Base-by-base conservation (phyloP, 352 stramenopile species). In the Elongisporangium prolatum region DNA sequence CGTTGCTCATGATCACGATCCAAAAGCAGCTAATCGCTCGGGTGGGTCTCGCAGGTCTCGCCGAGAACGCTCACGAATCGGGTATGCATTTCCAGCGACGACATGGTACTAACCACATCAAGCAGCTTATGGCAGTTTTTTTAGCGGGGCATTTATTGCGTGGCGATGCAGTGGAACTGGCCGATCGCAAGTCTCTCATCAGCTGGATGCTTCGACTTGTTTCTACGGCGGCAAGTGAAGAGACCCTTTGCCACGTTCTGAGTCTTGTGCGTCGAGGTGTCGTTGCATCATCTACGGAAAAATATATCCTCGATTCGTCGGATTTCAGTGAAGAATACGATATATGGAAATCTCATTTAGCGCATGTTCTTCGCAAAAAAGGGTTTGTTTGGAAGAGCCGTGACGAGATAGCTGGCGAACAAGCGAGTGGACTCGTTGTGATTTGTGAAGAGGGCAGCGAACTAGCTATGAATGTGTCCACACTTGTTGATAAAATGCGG, bases 1-100 rank as follows among this genome's bases (percentile, higher is more conserved):
- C 84, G 11, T 60, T 93, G 13, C 60, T 93, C 20, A 88, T 93
- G 84, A 93, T 93, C 51, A 93, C 80, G 8, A 93, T 93, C 53
- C 84, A 93, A 58, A 93, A 93, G 57, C 84, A 93, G 57, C 74
- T 91, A 17, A 77, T 89, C 4, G 72, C 71, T 17, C 72, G 68
- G 1, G 57, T 68, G 2, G 72, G 71, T 37, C 44, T 56, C 9
- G 54, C 60, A 5, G 58, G 51, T 10, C 48, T 69, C 9, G 9
- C 4, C 1, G 28, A 9, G 28, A 13, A 40, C 14, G 9, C 28
- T 40, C 28, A 6, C 8, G 28, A 9, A 40, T 40, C 8, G 28
- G 28, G 28, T 40, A 40, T 40, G 5, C 4, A 40, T 8, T 40
- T 40, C 8, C 28, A 9, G 14, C 28, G 14, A 40, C 28, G 28